These are phyloP conservation scores for Kodamaea nitidulidarum DNA, from an alignment of 805 yeast species.

Conservation along the genomic window DNA sequence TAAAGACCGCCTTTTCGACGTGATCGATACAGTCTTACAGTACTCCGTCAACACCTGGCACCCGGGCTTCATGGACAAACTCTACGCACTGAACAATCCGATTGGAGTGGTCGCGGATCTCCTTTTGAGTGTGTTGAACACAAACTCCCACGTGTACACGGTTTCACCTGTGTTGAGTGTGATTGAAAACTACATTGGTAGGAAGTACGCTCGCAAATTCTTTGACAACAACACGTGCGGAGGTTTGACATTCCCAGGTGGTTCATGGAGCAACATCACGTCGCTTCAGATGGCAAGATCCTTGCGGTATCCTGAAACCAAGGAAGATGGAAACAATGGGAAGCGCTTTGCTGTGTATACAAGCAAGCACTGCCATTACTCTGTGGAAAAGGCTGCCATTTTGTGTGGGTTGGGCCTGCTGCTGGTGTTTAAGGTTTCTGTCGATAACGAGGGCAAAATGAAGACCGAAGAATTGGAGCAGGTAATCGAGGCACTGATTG, in stretches of 20 bases:
- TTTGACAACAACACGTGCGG: conserved; percentile 57
- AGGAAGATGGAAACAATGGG: conserved; percentile 48
- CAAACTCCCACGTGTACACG: conserved; percentile 81
- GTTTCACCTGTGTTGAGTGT: conserved; percentile 79
- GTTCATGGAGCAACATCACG: conserved; percentile 82
- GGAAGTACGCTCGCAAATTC: conserved; percentile 64
- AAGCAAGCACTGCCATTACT: conserved; percentile 70
- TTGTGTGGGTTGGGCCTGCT: conserved; percentile 65
- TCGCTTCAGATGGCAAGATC: conserved; percentile 75
- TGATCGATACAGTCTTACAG: conserved; percentile 54
- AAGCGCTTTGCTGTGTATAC: conserved; percentile 66
- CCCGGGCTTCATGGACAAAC: conserved; percentile 78
- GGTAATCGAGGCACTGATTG: conserved; percentile 40
- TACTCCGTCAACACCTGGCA: conserved; percentile 84
- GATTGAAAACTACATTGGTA: conserved; percentile 65
- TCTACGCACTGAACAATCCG: conserved; percentile 83
- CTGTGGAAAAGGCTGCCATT: conserved; percentile 78
- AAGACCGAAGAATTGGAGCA: conserved; percentile 42
- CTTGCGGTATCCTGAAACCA: conserved; percentile 64
- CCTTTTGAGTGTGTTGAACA: conserved; percentile 63
- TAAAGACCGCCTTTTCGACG: conserved; percentile 35
- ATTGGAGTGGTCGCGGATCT: conserved; percentile 75
- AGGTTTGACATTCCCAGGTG: conserved; percentile 83
- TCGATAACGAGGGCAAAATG: conserved; percentile 56
- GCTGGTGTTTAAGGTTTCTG: conserved; percentile 60